Conservation (phyloP, 148 eudicot genomes). For the Rhododendron ferrugineum region DNA sequence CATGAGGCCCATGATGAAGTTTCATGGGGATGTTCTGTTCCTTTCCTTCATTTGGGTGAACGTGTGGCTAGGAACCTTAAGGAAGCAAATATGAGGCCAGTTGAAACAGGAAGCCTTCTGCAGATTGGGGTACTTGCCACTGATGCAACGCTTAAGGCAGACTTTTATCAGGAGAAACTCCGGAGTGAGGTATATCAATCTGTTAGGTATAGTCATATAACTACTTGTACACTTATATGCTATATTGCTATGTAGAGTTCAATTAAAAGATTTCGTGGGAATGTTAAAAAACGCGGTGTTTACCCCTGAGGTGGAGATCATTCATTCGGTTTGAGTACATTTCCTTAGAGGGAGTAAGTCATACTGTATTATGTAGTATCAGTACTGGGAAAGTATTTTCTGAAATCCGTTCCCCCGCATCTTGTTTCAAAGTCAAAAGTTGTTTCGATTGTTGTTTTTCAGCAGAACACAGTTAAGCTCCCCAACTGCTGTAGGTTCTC, state of each 20-base stretch:
- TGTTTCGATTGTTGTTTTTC: too few species aligned
- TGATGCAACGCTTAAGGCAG: constrained; percentile 36
- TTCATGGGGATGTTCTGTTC: constrained; percentile 47
- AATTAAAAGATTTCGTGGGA: not conserved
- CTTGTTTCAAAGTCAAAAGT: too few species aligned
- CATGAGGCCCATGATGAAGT: constrained; percentile 39
- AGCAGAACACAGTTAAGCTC: too few species aligned
- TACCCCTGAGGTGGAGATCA: not conserved
- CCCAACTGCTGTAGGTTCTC: too few species aligned
- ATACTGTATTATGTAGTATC: too few species aligned
- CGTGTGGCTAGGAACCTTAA: constrained; percentile 76
- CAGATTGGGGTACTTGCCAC: constrained; percentile 61
- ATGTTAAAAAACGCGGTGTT: not conserved
- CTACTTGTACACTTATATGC: not conserved
- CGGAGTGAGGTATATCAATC: constrained; percentile 57
- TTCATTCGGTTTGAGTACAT: not conserved
- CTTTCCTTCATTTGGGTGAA: constrained; percentile 70
- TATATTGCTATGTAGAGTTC: not conserved
- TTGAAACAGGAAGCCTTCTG: constrained; percentile 61
- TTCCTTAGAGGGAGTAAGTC: too few species aligned
- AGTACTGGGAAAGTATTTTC: too few species aligned
- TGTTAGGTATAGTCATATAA: not conserved
- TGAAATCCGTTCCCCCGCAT: too few species aligned
- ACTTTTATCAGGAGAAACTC: constrained; percentile 59
- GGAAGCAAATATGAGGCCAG: constrained; percentile 65